phyloP scores from a whole-genome alignment of 2,329 filamentous ascomycete genomes.

The Paraphoma sp. region DNA sequence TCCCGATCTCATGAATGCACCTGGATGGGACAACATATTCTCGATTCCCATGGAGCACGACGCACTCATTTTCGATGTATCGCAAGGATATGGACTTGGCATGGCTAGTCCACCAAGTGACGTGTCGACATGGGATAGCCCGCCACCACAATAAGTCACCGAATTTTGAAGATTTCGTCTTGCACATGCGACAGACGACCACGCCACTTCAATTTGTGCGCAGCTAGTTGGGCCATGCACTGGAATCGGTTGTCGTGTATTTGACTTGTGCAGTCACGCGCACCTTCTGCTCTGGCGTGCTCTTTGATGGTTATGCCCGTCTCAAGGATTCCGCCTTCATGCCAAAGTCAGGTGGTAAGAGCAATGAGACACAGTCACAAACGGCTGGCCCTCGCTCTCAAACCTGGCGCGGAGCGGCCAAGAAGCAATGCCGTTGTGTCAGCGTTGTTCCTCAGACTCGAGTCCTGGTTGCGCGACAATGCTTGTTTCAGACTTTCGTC shows the following conservation, averaged over 20 bases:
- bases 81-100: constrained; percentile 24
- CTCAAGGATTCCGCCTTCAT: neutral
- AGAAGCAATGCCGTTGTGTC: constrained; percentile 27
- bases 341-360: neutral
- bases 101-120: constrained; percentile 32
- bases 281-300: no score
- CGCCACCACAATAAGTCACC: constrained; percentile 7
- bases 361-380: neutral
- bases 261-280: no score
- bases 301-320: no score
- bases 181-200: neutral
- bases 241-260: no score
- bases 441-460: constrained; percentile 21
- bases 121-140: constrained; percentile 18
- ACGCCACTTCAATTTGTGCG: no score
- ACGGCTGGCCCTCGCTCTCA: neutral
- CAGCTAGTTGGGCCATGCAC: no score
- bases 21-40: constrained; percentile 37
- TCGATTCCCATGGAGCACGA: constrained; percentile 38
- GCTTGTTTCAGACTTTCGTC: constrained; percentile 21
- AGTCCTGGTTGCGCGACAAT: constrained; percentile 15
- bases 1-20: constrained; percentile 34
- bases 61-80: constrained; percentile 23
- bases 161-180: no score
- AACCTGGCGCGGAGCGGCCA: neutral